These are phyloP conservation scores for Venturia oleaginea DNA, from an alignment of 2,329 filamentous ascomycete genomes.

Conservation along the genomic window DNA sequence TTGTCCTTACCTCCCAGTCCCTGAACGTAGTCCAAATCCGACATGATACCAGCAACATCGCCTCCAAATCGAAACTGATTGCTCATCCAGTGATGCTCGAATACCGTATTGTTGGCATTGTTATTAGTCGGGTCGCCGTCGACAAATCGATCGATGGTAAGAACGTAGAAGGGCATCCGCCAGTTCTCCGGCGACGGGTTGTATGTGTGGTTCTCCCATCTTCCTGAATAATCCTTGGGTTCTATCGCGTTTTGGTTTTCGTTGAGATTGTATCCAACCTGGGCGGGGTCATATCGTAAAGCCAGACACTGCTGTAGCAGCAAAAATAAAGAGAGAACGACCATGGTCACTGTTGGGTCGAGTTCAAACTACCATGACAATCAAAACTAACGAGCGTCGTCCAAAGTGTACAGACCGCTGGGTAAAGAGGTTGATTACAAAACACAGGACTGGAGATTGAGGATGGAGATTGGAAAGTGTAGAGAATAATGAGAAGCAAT, in stretches of 20 bases:
- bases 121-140: conserved; percentile 56
- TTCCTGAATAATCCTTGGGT: neutral
- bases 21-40: conserved; percentile 54
- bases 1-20: conserved; percentile 52
- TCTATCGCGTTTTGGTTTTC: neutral
- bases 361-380: conserved; percentile 2
- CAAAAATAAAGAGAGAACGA: conserved; percentile 1
- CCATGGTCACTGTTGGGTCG: neutral
- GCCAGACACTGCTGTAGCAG: conserved; percentile 6
- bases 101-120: conserved; percentile 49
- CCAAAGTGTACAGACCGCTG: neutral
- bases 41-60: conserved; percentile 47
- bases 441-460: neutral
- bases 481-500: neutral
- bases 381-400: neutral
- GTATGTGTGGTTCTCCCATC: conserved; percentile 33
- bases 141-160: conserved; percentile 35
- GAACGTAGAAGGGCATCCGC: conserved; percentile 55
- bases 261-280: conserved; percentile 7
- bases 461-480: neutral
- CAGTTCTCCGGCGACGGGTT: conserved; percentile 48
- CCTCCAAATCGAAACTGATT: conserved; percentile 55
- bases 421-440: neutral
- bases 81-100: conserved; percentile 48
- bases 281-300: neutral